Base-by-base conservation (phyloP, 2,329 filamentous ascomycete genomes). In the Diaporthe australafricana region DNA sequence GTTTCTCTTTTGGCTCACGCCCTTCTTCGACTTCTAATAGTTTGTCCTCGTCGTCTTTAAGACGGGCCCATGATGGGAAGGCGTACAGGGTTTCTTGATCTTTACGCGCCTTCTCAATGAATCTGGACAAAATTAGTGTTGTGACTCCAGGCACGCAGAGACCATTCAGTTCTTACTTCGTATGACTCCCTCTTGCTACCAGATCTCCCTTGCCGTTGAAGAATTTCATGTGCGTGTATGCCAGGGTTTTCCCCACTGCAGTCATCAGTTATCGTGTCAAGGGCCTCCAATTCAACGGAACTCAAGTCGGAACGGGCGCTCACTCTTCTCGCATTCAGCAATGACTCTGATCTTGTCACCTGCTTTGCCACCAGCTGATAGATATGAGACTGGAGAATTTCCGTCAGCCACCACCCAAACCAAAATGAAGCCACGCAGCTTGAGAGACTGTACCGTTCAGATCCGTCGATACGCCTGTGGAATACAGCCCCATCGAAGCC, bases 391-490 rank as follows among this genome's bases (percentile, higher is more conserved):
- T 92, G 47, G 7, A 14, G 16, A 11, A 1, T 38, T 11, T 20
- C 20, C 25, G 52, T 78, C 25, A 66, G 45, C 2, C n/a, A 40
- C 35, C 9, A 40, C 35, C 9, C 20, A 2, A 2, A 5, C 1
- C 45, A 76, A 68, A 27, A 16, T 22, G n/a, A 20, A 35, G 20
- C 14, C 35, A 12, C 32, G 30, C 25, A 11, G 16, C n/a, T 5
- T 1, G 22, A 56, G 27, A 22, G 12, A 1, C 1, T 30, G 47
- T 79, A 90, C 90, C 88, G 68, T 90, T 92, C 17, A 92, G 78
- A 74, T 92, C 90, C 0, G 90, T 92, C 2, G 90, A 90, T 4
- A 92, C 90, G 14, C 90, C 90, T 0, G 90, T 92, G 22, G 87
- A 85, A 76, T 88, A 92, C 1, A 90, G 82, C 0, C 90, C 90